Evolutionary conservation across 352 stramenopile species (phyloP), one percentile per base, ranked within the genome.

Genomic region (Globisporangium mamillatum): DNA sequence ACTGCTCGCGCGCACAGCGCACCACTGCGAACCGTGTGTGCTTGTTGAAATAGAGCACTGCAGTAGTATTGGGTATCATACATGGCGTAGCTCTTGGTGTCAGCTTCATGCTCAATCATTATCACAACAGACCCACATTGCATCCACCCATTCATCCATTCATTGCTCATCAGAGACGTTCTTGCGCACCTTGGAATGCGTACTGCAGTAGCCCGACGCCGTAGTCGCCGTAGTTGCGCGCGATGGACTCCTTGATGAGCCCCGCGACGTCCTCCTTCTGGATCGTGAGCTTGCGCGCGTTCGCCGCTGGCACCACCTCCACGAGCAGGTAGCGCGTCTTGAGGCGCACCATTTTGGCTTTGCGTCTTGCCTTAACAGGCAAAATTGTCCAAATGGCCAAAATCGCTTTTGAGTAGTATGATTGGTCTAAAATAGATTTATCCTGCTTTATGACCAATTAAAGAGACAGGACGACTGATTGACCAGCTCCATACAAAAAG

Each of bases 311-410:
- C 53, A 63, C 67, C n/a, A 81, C 68, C 69, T 93, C 83, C 63
- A 88, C 80, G 60, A 92, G 64, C 63, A 93, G 56, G 73, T 92
- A 93, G 18, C 83, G 81, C 18, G 83, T 91, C 75, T 93, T 93
- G 20, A 91, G 82, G 9, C 85, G 81, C 66, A 93, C 85, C 85
- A 93, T 93, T 29, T 46, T 22, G 38, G 14, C 12, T 10, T 53
- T 32, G 9, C n/a, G 12, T 46, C 36, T 44, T 46, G 38, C 38
- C 12, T 44, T 14, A 46, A 46, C 14, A 16, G 38, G 12, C 38
- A 46, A 46, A 46, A 14, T 46, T 46, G 38, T 14, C 12, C 32
- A 38, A 38, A 10, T 12, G 32, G 8, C 8, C 8, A 20, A 52
- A 60, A n/a, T n/a, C 34, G n/a, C 20, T 20, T 46, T 20, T 4